phyloP scores from a whole-genome alignment of 768 basidiomycete species.

The Hortiboletus flavorubellus region DNA sequence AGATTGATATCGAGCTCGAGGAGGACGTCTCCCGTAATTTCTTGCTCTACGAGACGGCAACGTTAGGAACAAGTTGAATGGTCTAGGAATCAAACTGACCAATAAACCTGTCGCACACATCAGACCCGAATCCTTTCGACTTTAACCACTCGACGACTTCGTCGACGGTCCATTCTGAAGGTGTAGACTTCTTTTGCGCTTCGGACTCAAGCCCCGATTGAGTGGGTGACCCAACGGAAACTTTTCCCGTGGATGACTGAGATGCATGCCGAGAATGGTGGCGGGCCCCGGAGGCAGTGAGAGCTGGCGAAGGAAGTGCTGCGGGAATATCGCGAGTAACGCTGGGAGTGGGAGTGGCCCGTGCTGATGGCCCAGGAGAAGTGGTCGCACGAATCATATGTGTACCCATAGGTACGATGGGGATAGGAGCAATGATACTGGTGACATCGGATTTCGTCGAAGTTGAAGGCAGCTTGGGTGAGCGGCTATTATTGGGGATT shows the following conservation, averaged over 20 bases:
- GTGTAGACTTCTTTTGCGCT: constrained; percentile 33
- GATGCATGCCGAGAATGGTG: constrained; percentile 33
- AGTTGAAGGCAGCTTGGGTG: constrained; percentile 23
- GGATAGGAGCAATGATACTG: constrained; percentile 22
- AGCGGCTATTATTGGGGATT: constrained; percentile 11
- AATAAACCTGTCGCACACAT: constrained; percentile 80
- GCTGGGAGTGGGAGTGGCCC: constrained; percentile 25
- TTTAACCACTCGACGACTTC: constrained; percentile 90
- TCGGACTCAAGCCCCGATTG: constrained; percentile 20
- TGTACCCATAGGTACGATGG: constrained; percentile 17
- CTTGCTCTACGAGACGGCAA: constrained; percentile 67
- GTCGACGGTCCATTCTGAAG: constrained; percentile 81
- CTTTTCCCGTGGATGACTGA: constrained; percentile 31
- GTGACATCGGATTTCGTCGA: constrained; percentile 28
- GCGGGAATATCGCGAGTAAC: constrained; percentile 26
- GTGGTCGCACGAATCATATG: constrained; percentile 20
- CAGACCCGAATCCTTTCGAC: constrained; percentile 78
- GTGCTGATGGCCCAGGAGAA: constrained; percentile 22
- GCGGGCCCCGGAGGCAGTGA: constrained; percentile 22
- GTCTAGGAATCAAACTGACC: constrained; percentile 46
- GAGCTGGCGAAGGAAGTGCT: constrained; percentile 30
- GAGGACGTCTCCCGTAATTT: constrained; percentile 96
- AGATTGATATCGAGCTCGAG: constrained; percentile 90
- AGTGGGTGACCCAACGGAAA: constrained; percentile 23
- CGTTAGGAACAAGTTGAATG: not conserved